Evolutionary conservation across 192 early-diverging fungal genomes (phyloP), one percentile per base, ranked within the genome.

Genomic region (Coemansia guatemalensis): DNA sequence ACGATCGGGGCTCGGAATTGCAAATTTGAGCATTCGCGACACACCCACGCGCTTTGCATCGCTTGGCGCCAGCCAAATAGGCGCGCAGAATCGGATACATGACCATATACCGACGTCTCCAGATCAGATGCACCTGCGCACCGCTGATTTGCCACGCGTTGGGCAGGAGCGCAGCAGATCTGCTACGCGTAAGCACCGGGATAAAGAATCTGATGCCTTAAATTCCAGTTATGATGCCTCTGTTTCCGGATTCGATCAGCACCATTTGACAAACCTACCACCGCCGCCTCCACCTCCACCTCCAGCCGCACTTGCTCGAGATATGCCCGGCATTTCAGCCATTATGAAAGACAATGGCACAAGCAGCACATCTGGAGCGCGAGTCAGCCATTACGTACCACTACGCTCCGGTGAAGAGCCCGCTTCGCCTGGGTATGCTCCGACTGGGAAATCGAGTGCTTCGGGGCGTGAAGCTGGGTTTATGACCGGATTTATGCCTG

Each of bases 1-100:
- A 8, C 41, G 55, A 39, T 57, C 52, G 24, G 71, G 71, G 0
- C 44, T 74, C 25, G 71, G 71, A 6, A 67, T 74, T 30, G 56
- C 60, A 21, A 60, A 65, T 11, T 20, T 73, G 27, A 33, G 48
- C 32, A 48, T 58, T 22, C 24, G 54, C 17, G 59, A 61, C 17
- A n/a, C 49, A 8, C 39, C 49, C n/a, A 33, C 41, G 29, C 63
- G 63, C 21, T 56, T 62, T 41, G 71, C 60, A 9, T 60, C 58
- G 2, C 52, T 54, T 21, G 66, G 66, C 2, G 58, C 58, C 9
- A 47, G 58, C 12, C 58, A 51, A 6, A 8, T 48, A 53, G 20
- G 53, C 9, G 44, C 47, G 9, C 35, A 48, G 27, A 58, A 22
- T 18, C 53, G 52, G n/a, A 60, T 53, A 11, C 11, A 39, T 39